Evolutionary conservation across 1,139 yeast species (phyloP), one percentile per base, ranked within the genome.

Genomic region (Kodamaea ohmeri): DNA sequence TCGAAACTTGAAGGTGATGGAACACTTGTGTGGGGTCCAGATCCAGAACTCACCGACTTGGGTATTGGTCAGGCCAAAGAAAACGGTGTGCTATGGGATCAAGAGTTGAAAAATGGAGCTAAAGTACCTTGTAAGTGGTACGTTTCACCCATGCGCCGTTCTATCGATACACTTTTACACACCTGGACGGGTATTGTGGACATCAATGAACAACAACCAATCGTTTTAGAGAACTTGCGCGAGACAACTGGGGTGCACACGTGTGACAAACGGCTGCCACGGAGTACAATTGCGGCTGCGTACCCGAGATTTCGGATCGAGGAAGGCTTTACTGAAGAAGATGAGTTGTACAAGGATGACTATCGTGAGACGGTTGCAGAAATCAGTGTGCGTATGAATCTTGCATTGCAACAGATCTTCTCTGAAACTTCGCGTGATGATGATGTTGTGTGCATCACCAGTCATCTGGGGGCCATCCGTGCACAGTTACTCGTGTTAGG

Each of bases 11-110:
- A 58, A 36, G 73, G 74, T 1, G 74, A 71, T 45, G 76, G 72
- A 6, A 58, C 63, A 26, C 56, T 65, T 6, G 65, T 60, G 3
- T 71, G 75, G 74, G 77, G 70, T 2, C 76, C 76, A 0, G 76
- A 71, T 48, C 72, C 76, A 1, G 60, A 58, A 32, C 63, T 71
- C 48, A 70, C 75, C 5, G 64, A 60, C 3, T 55, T 64, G 44
- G 76, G 76, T 2, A 44, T 56, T 27, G 48, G 51, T 17, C 75
- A 69, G 47, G 76, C 76, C n/a, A 36, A 38, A 9, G 60, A 56
- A 34, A 57, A 57, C 45, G 41, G 46, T 16, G 39, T 28, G n/a
- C 52, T 48, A 34, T 46, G 55, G 45, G 34, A 41, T 19, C 36
- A 42, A 8, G 59, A 56, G 41, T 39, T 33, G 49, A 8, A 15